Percentiles rank a stretch among this genome's conserved stretches.
Conservation (phyloP, 352 stramenopile genomes). For the Pythium biforme region DNA sequence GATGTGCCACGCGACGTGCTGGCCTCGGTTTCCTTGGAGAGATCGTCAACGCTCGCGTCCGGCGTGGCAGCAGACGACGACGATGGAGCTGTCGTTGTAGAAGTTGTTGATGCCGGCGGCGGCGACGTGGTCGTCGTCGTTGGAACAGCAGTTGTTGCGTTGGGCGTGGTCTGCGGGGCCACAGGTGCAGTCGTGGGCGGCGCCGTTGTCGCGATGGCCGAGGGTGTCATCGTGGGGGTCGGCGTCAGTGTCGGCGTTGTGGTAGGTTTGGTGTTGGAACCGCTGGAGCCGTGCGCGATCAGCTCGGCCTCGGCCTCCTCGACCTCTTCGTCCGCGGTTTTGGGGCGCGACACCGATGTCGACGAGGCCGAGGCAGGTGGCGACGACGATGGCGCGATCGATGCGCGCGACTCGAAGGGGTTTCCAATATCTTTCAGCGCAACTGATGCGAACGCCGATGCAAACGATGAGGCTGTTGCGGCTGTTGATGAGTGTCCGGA, state of each 20-base stretch:
- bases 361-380: background rate
- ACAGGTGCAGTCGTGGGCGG: slow-evolving; percentile 4
- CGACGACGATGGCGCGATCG: background rate
- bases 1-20: slow-evolving; percentile 12
- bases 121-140: background rate
- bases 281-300: background rate
- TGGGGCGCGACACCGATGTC: background rate
- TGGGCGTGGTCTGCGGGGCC: background rate
- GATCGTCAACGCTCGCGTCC: background rate
- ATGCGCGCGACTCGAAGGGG: background rate
- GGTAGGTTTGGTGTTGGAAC: background rate
- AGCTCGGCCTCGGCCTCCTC: slow-evolving; percentile 15
- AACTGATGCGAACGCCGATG: no score
- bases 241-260: background rate
- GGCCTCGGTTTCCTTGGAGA: slow-evolving; percentile 14
- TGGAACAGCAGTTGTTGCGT: background rate
- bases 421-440: background rate
- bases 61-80: background rate
- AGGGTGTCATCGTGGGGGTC: background rate
- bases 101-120: no score
- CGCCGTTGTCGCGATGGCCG: background rate
- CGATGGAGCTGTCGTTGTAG: background rate
- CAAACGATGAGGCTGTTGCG: background rate
- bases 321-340: slow-evolving; percentile 24
- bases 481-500: no score